phyloP scores from a whole-genome alignment of 2,329 filamentous ascomycete species.

The Westerdykella sp. region DNA sequence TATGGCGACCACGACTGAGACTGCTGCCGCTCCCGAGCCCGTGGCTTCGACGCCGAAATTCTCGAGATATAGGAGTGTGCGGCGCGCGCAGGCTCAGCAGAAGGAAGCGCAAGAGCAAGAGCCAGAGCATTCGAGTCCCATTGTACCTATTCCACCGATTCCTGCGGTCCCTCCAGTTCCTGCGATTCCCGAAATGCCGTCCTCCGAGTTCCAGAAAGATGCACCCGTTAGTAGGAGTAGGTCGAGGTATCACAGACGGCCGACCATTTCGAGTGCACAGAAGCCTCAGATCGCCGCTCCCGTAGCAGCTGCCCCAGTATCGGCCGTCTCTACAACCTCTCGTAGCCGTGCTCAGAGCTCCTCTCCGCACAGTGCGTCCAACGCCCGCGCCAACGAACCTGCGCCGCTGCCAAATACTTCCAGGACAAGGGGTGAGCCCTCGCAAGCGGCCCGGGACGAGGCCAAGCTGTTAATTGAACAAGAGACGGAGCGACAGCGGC shows the following conservation, averaged over 20 bases:
- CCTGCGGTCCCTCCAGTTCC: constrained; percentile 18
- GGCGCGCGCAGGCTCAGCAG: constrained; percentile 31
- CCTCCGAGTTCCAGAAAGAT: constrained; percentile 10
- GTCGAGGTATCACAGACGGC: constrained; percentile 38
- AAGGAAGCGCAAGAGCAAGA: constrained; percentile 7
- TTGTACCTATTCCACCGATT: constrained; percentile 16
- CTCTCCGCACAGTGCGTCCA: constrained; percentile 14
- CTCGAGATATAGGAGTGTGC: constrained; percentile 54
- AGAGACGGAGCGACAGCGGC: constrained; percentile 26
- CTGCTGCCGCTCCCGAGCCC: constrained; percentile 17
- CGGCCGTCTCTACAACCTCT: neutral
- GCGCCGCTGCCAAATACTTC: constrained; percentile 25
- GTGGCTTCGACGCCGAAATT: constrained; percentile 37
- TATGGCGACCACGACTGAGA: constrained; percentile 27
- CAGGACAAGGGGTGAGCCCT: constrained; percentile 16
- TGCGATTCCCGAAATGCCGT: constrained; percentile 3
- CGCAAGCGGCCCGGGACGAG: constrained; percentile 24
- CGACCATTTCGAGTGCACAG: constrained; percentile 21
- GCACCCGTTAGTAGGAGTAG: constrained; percentile 32
- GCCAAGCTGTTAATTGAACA: constrained; percentile 28
- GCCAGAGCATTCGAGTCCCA: constrained; percentile 1
- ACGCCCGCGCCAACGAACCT: constrained; percentile 13
- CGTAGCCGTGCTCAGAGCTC: constrained; percentile 26
- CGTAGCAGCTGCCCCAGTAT: neutral
- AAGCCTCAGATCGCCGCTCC: constrained; percentile 10